Evolutionary conservation across 768 basidiomycete species (phyloP).

Genomic region (Auricularia cornea): DNA sequence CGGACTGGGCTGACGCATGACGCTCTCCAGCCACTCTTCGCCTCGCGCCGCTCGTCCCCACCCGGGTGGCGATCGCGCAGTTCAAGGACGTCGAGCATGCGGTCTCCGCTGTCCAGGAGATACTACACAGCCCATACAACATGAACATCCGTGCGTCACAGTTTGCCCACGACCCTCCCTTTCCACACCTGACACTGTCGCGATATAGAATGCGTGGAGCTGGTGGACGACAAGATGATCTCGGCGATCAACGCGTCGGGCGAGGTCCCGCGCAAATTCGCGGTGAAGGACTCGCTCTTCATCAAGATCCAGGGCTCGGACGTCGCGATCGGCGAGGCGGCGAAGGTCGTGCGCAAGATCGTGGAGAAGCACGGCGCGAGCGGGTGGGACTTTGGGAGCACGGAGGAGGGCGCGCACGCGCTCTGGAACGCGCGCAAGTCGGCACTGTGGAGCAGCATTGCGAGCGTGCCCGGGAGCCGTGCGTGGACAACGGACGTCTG

Average conservation of each 20-base stretch:
- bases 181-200: too few species aligned
- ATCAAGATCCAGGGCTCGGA: constrained; percentile 86
- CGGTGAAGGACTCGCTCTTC: constrained; percentile 72
- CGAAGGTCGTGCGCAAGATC: constrained; percentile 50
- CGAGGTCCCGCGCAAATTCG: constrained; percentile 49
- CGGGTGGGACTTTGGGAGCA: constrained; percentile 63
- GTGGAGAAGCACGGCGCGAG: constrained; percentile 59
- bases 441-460: constrained; percentile 63
- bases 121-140: constrained; percentile 60
- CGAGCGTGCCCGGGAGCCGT: constrained; percentile 50
- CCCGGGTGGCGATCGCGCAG: constrained; percentile 80
- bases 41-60: constrained; percentile 71
- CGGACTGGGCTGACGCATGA: constrained; percentile 1
- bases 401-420: constrained; percentile 64
- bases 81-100: constrained; percentile 76
- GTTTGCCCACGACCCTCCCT: too few species aligned
- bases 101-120: constrained; percentile 73
- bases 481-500: constrained; percentile 91
- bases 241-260: constrained; percentile 63
- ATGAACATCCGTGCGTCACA: constrained; percentile 54
- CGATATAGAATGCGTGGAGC: constrained; percentile 71
- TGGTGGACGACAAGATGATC: constrained; percentile 80
- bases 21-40: constrained; percentile 59
- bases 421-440: constrained; percentile 86
- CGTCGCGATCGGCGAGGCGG: constrained; percentile 46